phyloP scores from a whole-genome alignment of 352 stramenopile species.

The Phytophthora hibernalis region DNA sequence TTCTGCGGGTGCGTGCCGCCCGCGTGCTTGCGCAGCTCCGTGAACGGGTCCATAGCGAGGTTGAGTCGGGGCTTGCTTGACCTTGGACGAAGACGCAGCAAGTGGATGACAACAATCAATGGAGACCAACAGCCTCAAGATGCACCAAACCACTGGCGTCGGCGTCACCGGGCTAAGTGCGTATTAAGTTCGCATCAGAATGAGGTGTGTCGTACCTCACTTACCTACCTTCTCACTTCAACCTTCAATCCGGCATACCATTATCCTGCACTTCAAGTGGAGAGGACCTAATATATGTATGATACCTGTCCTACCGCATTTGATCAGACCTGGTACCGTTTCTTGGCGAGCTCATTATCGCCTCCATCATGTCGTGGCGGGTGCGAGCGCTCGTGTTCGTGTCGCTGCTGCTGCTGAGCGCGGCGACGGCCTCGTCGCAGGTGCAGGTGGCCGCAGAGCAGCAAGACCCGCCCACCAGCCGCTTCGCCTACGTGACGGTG shows the following conservation, averaged over 20 bases:
- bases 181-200: not conserved
- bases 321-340: not conserved
- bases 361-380: conserved; percentile 24
- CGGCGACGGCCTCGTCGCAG: conserved; percentile 12
- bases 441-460: conserved; percentile 12
- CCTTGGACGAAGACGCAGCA: not conserved
- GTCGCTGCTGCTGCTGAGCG: conserved; percentile 32
- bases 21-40: conserved; percentile 82
- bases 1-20: conserved; percentile 83
- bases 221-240: not conserved
- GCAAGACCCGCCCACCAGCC: conserved; percentile 46
- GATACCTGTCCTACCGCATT: not conserved
- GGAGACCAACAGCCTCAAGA: conserved; percentile 21
- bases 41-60: conserved; percentile 73
- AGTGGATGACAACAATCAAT: conserved; percentile 46
- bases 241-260: not conserved
- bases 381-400: conserved; percentile 34
- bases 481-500: conserved; percentile 87
- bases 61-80: not conserved
- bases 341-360: conserved; percentile 5
- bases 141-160: conserved; percentile 46
- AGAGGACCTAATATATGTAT: not conserved
- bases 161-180: not conserved
- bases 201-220: too few relatives aligned
- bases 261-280: not conserved